Conservation (phyloP, 2,329 filamentous ascomycete species). For the Talaromyces sp. region DNA sequence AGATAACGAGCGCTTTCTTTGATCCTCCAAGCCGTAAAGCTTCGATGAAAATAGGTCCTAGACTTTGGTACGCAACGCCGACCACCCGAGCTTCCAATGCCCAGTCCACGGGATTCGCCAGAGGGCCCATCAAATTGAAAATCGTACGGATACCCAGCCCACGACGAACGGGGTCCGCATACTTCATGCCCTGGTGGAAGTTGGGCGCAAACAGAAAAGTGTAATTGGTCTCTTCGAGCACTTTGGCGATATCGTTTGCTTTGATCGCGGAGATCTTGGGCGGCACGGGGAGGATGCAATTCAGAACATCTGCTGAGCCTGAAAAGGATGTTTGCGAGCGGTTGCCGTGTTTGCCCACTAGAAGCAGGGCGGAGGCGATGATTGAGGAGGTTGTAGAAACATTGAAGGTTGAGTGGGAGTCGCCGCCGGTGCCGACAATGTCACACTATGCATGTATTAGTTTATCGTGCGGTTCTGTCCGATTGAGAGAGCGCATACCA, state of each 20-base stretch:
- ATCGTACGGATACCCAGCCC: conserved; percentile 93
- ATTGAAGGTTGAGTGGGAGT: conserved; percentile 97
- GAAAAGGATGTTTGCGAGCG: conserved; percentile 92
- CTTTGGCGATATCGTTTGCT: conserved; percentile 64
- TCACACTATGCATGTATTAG: conserved; percentile 61
- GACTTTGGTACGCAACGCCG: conserved; percentile 83
- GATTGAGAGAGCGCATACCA: conserved; percentile 58
- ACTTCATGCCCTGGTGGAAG: conserved; percentile 92
- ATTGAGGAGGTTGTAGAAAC: conserved; percentile 95
- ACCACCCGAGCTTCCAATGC: conserved; percentile 84
- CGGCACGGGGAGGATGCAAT: conserved; percentile 66
- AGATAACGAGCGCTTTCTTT: conserved; percentile 84
- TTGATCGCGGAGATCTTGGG: conserved; percentile 73
- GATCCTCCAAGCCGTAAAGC: conserved; percentile 73
- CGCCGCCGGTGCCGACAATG: conserved; percentile 95
- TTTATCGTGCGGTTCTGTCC: too few relatives aligned
- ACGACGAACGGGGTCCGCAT: conserved; percentile 79
- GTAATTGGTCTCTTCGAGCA: conserved; percentile 83
- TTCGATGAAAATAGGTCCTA: conserved; percentile 86
- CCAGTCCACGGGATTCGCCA: conserved; percentile 85
- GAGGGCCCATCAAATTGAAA: conserved; percentile 91
- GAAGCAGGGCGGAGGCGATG: conserved; percentile 76
- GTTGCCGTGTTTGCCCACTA: conserved; percentile 94
- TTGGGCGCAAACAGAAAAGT: conserved; percentile 93
- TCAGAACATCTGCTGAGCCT: conserved; percentile 87